These are phyloP conservation scores for Fusarium buxicola DNA, from an alignment of 2,329 filamentous ascomycete species.

Conservation along the genomic window DNA sequence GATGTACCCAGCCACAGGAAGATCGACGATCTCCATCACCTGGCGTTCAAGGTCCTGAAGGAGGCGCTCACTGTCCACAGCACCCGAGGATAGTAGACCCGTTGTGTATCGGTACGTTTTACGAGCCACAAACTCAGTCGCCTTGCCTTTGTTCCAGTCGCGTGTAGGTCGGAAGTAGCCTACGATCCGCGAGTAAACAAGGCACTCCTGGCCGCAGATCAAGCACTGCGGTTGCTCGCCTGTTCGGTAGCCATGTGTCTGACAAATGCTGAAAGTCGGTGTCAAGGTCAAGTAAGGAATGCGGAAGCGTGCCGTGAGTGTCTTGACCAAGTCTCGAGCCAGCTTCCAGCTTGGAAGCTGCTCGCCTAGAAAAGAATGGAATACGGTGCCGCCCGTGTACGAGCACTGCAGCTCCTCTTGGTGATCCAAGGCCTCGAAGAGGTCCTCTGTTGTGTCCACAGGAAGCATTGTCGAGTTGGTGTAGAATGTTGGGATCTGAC, in stretches of 20 bases:
- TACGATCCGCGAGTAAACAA: slow-evolving; percentile 41
- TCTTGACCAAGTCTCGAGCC: slow-evolving; percentile 35
- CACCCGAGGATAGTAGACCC: fast-evolving
- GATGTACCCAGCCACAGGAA: slow-evolving; percentile 38
- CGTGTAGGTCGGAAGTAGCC: slow-evolving; percentile 39
- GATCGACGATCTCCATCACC: slow-evolving; percentile 21
- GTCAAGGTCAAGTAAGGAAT: slow-evolving; percentile 42
- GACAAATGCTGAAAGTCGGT: slow-evolving; percentile 42
- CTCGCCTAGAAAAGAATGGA: slow-evolving; percentile 41
- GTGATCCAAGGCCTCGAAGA: slow-evolving; percentile 37
- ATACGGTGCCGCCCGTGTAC: slow-evolving; percentile 41
- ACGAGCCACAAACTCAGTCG: slow-evolving; percentile 30
- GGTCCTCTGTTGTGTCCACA: slow-evolving; percentile 37
- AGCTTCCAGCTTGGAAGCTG: slow-evolving; percentile 34
- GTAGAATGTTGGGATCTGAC: slow-evolving; percentile 29
- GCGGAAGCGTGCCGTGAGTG: slow-evolving; percentile 35
- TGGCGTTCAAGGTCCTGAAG: slow-evolving; percentile 17
- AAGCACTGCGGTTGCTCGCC: slow-evolving; percentile 36
- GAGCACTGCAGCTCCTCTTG: slow-evolving; percentile 41
- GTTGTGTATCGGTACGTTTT: slow-evolving; percentile 35
- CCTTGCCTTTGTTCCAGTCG: slow-evolving; percentile 43
- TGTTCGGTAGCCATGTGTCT: slow-evolving; percentile 28
- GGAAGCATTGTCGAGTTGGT: slow-evolving; percentile 44
- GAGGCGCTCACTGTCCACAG: neutral
- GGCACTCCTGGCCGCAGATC: slow-evolving; percentile 14